Percentiles rank a stretch among this genome's conserved stretches.
Conservation (phyloP, 2,329 filamentous ascomycete species). For the Pyrenophora teres region DNA sequence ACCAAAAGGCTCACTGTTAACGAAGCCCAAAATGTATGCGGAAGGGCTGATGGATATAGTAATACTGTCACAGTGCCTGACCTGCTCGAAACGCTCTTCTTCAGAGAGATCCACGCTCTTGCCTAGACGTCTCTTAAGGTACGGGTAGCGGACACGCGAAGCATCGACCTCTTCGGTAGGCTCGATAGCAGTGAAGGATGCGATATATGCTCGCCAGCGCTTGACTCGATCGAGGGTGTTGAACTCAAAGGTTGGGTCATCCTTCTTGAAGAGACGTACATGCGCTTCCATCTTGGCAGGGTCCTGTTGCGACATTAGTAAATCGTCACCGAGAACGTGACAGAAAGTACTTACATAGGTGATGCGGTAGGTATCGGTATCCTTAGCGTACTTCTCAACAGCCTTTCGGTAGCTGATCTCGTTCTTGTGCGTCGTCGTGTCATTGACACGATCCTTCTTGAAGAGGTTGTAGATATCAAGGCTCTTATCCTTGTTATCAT, state of each 20-base stretch:
- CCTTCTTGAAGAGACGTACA: conserved; percentile 83
- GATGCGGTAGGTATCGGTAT: conserved; percentile 88
- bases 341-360: conserved; percentile 74
- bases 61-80: conserved; percentile 49
- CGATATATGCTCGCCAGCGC: conserved; percentile 93
- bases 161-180: conserved; percentile 64
- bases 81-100: conserved; percentile 37
- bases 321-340: neutral
- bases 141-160: conserved; percentile 45
- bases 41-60: conserved; percentile 52
- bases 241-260: conserved; percentile 78
- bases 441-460: conserved; percentile 76
- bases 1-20: conserved; percentile 45
- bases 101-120: conserved; percentile 42
- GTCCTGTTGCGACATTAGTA: conserved; percentile 34
- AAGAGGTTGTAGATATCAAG: conserved; percentile 88
- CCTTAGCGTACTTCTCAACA: conserved; percentile 90
- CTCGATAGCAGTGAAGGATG: conserved; percentile 85
- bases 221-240: conserved; percentile 67
- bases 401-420: conserved; percentile 91
- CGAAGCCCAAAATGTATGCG: conserved; percentile 51
- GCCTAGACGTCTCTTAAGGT: conserved; percentile 49
- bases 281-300: conserved; percentile 74
- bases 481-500: conserved; percentile 90
- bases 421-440: conserved; percentile 85